Base-by-base conservation (phyloP, 768 basidiomycete genomes). In the Lactifluus piperatus region DNA sequence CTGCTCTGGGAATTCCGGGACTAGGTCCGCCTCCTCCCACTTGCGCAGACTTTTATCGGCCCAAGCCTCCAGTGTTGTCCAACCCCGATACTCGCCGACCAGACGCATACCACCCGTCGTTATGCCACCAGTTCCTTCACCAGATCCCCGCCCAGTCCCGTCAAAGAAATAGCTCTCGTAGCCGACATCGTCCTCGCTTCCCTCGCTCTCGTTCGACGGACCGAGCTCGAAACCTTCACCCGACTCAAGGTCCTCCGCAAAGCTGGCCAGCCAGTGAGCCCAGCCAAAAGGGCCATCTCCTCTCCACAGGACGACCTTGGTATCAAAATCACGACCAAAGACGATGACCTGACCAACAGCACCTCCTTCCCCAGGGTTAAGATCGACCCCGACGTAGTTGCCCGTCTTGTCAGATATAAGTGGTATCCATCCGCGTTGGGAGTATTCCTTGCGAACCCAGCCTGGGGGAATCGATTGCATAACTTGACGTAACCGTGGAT, bases 301-400 rank as follows among this genome's bases (percentile, higher is more conserved):
- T 52, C 81, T 78, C 85, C 88, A 97, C 47, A 98, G 76, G 43
- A 98, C 94, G 37, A 97, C 91, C 70, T 99, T 99, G 11, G 92
- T 88, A 72, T 99, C 97, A 71, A 98, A 97, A 69, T 98, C 97
- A 51, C 97, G 82, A n/a, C 97, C 97, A 70, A 98, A 99, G 50
- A 97, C 86, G 58, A 99, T 97, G 48, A 97, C 95, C 70, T 99
- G 97, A 6, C 97, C 97, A 55, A 79, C 76, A 9, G 79, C 74
- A 45, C 93, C 94, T 48, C 74, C 73, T 68, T 86, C 83, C 9
- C 70, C 89, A 8, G 95, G 95, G 71, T 88, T 92, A 58, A 99
- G 79, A 71, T 99, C 97, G 48, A 99, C 79, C 56, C 97, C 97
- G 59, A 98, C 81, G 70, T 99, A 99, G 73, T 99, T 99, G 32